A percentile compares a stretch with the other conserved stretches of the same genome.
Conservation (phyloP, 2,329 filamentous ascomycete genomes). For the Diaporthe sp. region DNA sequence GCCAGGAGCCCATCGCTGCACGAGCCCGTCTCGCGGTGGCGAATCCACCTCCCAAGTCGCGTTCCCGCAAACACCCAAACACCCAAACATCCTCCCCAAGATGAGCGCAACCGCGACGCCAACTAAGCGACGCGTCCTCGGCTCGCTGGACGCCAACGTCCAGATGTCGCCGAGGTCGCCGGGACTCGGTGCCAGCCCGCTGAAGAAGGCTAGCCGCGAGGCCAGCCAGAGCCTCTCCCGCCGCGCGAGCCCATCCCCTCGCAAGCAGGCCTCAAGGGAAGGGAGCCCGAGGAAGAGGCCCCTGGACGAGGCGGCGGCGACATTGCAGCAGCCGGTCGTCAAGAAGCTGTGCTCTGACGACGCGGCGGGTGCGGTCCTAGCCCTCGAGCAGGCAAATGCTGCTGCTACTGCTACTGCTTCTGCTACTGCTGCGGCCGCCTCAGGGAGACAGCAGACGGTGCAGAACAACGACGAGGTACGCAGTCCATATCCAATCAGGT, state of each 20-base stretch:
- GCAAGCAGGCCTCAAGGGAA: background rate
- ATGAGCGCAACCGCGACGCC: conserved; percentile 52
- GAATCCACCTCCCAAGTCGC: conserved; percentile 27
- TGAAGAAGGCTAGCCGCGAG: conserved; percentile 34
- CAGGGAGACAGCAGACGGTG: background rate
- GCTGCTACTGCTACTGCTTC: background rate
- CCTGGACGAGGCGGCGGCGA: conserved; percentile 7
- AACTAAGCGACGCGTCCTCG: conserved; percentile 63
- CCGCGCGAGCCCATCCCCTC: conserved; percentile 38
- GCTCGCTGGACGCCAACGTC: conserved; percentile 60
- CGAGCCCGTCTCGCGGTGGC: conserved; percentile 3
- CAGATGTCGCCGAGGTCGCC: conserved; percentile 37
- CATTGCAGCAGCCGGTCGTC: conserved; percentile 26
- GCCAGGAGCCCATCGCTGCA: background rate
- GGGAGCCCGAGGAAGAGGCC: conserved; percentile 40
- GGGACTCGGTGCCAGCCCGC: conserved; percentile 28
- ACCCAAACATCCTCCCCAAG: background rate
- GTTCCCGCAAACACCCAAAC: conserved; percentile 9
- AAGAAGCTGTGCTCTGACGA: conserved; percentile 46
- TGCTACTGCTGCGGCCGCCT: background rate
- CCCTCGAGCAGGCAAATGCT: conserved; percentile 1
- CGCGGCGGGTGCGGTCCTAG: conserved; percentile 7
- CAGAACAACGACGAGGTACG: conserved; percentile 34
- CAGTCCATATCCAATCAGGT: background rate
- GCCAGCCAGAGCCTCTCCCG: conserved; percentile 21